phyloP scores from a whole-genome alignment of 768 basidiomycete species.

The Serpula lacrymans region DNA sequence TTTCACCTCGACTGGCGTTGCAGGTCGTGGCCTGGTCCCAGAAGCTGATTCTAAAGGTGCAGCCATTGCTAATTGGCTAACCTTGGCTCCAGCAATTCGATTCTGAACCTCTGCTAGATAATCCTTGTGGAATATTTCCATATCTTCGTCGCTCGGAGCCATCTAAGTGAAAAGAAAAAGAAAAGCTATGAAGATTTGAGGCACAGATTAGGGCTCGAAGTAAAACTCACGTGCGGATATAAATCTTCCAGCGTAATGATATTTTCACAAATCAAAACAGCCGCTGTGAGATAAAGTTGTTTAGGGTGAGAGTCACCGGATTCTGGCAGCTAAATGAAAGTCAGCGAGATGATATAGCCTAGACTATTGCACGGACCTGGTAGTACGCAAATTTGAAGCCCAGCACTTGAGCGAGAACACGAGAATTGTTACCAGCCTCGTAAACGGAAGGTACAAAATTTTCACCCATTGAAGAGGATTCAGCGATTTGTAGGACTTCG shows the following conservation, averaged over 20 bases:
- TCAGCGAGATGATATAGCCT: not conserved
- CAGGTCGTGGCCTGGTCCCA: constrained; percentile 35
- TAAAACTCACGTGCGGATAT: constrained; percentile 77
- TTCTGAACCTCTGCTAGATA: constrained; percentile 61
- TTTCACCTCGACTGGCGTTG: constrained; percentile 36
- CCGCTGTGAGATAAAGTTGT: constrained; percentile 77
- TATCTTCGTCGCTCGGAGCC: constrained; percentile 69
- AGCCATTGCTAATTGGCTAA: constrained; percentile 80
- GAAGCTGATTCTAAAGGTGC: constrained; percentile 66
- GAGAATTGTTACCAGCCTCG: constrained; percentile 37
- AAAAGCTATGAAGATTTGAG: constrained; percentile 2
- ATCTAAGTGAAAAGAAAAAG: constrained; percentile 48
- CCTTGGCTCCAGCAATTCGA: constrained; percentile 65
- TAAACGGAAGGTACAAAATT: constrained; percentile 9
- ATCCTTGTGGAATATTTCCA: constrained; percentile 63
- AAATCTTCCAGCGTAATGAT: constrained; percentile 86
- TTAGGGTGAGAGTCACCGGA: constrained; percentile 61
- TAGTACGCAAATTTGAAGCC: constrained; percentile 98
- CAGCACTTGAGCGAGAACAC: constrained; percentile 83
- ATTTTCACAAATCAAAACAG: constrained; percentile 86
- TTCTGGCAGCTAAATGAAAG: constrained; percentile 35
- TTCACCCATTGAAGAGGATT: constrained; percentile 21
- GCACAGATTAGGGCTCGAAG: too few relatives aligned
- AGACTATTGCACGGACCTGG: constrained; percentile 58
- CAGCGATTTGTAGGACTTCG: constrained; percentile 58